phyloP scores from a whole-genome alignment of 2,329 filamentous ascomycete genomes.

The Colletotrichum sp. region DNA sequence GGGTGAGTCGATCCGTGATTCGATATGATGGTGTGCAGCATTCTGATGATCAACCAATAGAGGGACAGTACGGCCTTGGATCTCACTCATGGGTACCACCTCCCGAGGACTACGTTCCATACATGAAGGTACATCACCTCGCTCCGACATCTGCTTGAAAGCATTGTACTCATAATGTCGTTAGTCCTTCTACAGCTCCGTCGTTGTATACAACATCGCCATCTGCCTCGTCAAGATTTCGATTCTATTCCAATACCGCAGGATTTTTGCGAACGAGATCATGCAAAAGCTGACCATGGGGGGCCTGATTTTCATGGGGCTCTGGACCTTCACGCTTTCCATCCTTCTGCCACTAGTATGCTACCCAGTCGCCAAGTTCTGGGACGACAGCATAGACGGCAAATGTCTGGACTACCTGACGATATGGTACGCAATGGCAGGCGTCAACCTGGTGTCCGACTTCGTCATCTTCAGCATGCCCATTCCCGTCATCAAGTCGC shows the following conservation, averaged over 20 bases:
- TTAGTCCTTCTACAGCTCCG: slow-evolving; percentile 35
- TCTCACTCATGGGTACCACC: slow-evolving; percentile 24
- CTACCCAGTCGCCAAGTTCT: slow-evolving; percentile 30
- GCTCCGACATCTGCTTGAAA: background rate
- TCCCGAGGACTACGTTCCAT: slow-evolving; percentile 19
- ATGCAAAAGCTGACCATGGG: slow-evolving; percentile 27
- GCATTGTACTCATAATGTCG: background rate
- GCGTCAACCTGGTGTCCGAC: slow-evolving; percentile 30
- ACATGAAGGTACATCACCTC: slow-evolving; percentile 24
- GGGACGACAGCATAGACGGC: slow-evolving; percentile 23
- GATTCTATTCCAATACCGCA: slow-evolving; percentile 43
- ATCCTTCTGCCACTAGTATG: slow-evolving; percentile 33
- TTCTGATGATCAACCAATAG: slow-evolving; percentile 10
- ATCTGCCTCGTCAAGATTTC: slow-evolving; percentile 39
- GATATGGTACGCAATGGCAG: slow-evolving; percentile 33
- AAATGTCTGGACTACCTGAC: slow-evolving; percentile 29
- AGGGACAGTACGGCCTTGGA: slow-evolving; percentile 28
- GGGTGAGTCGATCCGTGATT: slow-evolving; percentile 5
- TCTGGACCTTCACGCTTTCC: slow-evolving; percentile 31
- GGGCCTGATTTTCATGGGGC: slow-evolving; percentile 28
- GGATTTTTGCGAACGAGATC: slow-evolving; percentile 35
- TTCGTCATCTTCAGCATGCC: slow-evolving; percentile 30
- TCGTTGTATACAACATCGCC: slow-evolving; percentile 37
- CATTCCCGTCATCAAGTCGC: slow-evolving; percentile 26
- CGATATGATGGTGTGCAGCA: background rate